Percentiles rank a stretch among this genome's conserved stretches.
Conservation (phyloP, 352 stramenopile species). For the Globisporangium camurandrum region DNA sequence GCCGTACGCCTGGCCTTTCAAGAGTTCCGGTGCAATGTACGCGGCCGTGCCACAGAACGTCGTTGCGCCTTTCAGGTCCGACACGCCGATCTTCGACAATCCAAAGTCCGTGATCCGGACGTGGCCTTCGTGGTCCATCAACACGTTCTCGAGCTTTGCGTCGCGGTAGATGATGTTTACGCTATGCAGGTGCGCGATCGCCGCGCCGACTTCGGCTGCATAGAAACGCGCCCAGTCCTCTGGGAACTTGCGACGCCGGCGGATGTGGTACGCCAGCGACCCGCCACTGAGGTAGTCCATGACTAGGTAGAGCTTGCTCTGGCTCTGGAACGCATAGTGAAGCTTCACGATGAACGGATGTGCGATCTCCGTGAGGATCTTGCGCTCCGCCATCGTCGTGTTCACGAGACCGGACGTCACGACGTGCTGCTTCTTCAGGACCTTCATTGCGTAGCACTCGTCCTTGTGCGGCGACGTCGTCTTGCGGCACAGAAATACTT, state of each 20-base stretch:
- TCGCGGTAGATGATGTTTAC: constrained; percentile 95
- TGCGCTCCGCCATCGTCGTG: constrained; percentile 90
- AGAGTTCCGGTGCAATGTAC: constrained; percentile 90
- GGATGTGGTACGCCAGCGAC: constrained; percentile 85
- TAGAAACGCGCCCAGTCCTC: constrained; percentile 91
- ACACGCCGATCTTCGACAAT: constrained; percentile 89
- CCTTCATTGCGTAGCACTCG: constrained; percentile 98
- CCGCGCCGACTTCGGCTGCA: constrained; percentile 90
- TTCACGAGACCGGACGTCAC: constrained; percentile 89
- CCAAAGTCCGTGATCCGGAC: constrained; percentile 94
- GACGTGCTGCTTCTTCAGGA: constrained; percentile 91
- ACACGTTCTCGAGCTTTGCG: constrained; percentile 93
- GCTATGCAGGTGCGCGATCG: constrained; percentile 88
- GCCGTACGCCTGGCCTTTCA: constrained; percentile 87
- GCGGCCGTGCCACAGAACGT: constrained; percentile 92
- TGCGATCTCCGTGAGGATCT: constrained; percentile 88
- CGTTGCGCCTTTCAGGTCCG: constrained; percentile 77
- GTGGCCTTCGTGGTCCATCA: constrained; percentile 92
- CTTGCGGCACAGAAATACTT: constrained; percentile 97
- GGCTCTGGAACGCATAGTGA: constrained; percentile 93
- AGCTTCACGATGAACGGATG: constrained; percentile 94
- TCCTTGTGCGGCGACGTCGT: constrained; percentile 81
- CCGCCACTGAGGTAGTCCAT: constrained; percentile 92
- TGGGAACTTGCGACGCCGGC: constrained; percentile 83
- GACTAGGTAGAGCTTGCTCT: constrained; percentile 90